A percentile compares a stretch with the other conserved stretches of the same genome.
Conservation (phyloP, 305 asterid species). For the Striga hermonthica region DNA sequence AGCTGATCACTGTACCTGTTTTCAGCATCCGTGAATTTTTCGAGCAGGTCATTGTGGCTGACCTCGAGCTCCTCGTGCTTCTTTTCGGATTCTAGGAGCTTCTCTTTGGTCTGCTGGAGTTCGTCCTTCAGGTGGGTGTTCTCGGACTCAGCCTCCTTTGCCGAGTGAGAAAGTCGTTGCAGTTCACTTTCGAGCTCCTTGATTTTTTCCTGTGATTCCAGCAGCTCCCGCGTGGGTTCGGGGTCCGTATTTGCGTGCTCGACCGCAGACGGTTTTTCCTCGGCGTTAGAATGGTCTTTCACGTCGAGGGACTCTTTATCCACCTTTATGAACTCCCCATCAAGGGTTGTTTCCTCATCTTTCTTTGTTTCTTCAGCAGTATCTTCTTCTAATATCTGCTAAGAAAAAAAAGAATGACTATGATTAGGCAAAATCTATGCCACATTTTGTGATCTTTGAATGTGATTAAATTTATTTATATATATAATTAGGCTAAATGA, state of each 20-base stretch:
- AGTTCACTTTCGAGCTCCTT: constrained; percentile 67
- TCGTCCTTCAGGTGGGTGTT: constrained; percentile 55
- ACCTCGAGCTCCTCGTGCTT: constrained; percentile 52
- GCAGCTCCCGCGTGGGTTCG: constrained; percentile 50
- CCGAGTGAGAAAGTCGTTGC: constrained; percentile 42
- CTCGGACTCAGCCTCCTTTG: constrained; percentile 63
- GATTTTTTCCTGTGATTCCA: constrained; percentile 69
- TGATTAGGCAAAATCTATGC: too few relatives aligned
- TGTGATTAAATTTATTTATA: too few relatives aligned
- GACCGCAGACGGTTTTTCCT: constrained; percentile 30
- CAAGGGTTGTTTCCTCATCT: constrained; percentile 52
- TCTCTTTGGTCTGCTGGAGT: constrained; percentile 50
- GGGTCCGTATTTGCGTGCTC: constrained; percentile 31
- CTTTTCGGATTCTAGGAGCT: constrained; percentile 40
- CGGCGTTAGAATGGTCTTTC: constrained; percentile 37
- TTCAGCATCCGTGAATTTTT: constrained; percentile 51
- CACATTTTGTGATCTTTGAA: too few relatives aligned
- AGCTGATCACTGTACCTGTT: constrained; percentile 47
- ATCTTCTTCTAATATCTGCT: constrained; percentile 38
- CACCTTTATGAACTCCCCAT: constrained; percentile 82
- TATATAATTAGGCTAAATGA: too few relatives aligned
- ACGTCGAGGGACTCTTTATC: constrained; percentile 58
- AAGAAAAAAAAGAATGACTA: not conserved
- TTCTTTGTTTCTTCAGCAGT: constrained; percentile 40
- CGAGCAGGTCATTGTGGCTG: constrained; percentile 48